Conservation (phyloP, 495 filamentous ascomycete species). For the Massariosphaeria phaeospora region DNA sequence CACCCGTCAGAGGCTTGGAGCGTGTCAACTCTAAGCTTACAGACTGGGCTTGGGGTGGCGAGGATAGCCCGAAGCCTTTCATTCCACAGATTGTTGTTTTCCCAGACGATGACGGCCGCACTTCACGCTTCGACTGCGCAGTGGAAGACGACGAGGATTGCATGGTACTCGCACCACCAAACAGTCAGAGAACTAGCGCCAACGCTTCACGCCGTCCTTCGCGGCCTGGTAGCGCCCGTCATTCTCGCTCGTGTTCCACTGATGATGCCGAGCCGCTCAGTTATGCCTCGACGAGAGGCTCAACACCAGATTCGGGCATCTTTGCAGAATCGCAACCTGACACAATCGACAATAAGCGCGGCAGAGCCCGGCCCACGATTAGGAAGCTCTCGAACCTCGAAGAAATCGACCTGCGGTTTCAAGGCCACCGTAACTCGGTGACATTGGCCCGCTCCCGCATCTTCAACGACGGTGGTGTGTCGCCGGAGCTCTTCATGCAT, state of each 20-base stretch:
- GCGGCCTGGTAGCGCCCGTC: background rate
- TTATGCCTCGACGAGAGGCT: background rate
- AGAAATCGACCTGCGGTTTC: constrained; percentile 16
- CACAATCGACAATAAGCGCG: background rate
- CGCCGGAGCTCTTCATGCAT: constrained; percentile 23
- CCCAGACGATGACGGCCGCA: constrained; percentile 11
- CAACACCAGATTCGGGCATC: background rate
- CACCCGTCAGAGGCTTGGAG: constrained; percentile 3
- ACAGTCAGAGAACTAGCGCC: constrained; percentile 19
- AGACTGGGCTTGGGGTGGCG: constrained; percentile 15
- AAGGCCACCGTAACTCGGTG: constrained; percentile 26
- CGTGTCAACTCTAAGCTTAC: constrained; percentile 26
- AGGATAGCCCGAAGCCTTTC: background rate
- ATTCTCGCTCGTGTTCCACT: constrained; percentile 6
- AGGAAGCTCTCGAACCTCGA: constrained; percentile 19
- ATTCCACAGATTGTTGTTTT: constrained; percentile 29
- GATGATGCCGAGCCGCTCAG: background rate
- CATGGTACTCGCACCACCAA: constrained; percentile 21
- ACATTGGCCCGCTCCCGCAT: constrained; percentile 20
- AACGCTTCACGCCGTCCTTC: constrained; percentile 10
- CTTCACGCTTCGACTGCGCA: background rate
- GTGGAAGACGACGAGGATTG: constrained; percentile 17
- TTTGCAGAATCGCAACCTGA: background rate
- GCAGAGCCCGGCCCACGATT: background rate
- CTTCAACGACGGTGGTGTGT: constrained; percentile 13